Evolutionary conservation across 2,329 filamentous ascomycete species (phyloP), one percentile per base, ranked within the genome.

Genomic region (Aureobasidium subglaciale): DNA sequence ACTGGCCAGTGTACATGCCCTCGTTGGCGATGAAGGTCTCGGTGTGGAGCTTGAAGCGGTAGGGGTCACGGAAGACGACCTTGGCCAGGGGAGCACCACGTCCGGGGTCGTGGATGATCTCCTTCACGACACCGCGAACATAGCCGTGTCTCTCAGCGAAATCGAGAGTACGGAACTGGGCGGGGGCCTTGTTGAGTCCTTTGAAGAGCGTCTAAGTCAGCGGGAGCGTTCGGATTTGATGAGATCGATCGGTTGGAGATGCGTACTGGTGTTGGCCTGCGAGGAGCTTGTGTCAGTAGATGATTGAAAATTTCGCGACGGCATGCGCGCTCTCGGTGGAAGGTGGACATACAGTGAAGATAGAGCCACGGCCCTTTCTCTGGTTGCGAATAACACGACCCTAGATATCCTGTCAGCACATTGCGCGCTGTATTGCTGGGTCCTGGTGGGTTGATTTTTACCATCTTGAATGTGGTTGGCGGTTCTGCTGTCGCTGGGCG

Each of bases 1-100:
- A 99, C 80, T 99, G 93, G 75, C 93, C 93, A 67, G 93, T 96
- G 89, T 97, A 99, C 91, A 97, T 96, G 82, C 93, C 93, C 84
- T 97, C 93, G 81, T 97, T 99, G 79, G 93, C 93, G 74, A 99
- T 99, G 87, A 99, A 96, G 68, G 93, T 99, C 87, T 99, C 91
- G 77, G 87, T 92, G 76, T 90, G 81, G 75, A 91, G 86, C 86
- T 95, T 96, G 88, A 89, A 97, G 78, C 86, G 85, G 87, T 99
- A 99, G 70, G 93, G 90, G 79, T 95, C 88, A 71, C 93, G 91
- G 89, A 99, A 99, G 70, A 84, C 80, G 72, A 99, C 91, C 79
- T 89, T 90, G 75, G 93, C 93, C 73, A 99, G 89, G 70, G 93
- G 93, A 78, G 95, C 90, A 81, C 93, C 93, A 80, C 93, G 91